These are phyloP conservation scores for Scenedesmus sp. DNA, from an alignment of 163 green algal species.

Conservation along the genomic window DNA sequence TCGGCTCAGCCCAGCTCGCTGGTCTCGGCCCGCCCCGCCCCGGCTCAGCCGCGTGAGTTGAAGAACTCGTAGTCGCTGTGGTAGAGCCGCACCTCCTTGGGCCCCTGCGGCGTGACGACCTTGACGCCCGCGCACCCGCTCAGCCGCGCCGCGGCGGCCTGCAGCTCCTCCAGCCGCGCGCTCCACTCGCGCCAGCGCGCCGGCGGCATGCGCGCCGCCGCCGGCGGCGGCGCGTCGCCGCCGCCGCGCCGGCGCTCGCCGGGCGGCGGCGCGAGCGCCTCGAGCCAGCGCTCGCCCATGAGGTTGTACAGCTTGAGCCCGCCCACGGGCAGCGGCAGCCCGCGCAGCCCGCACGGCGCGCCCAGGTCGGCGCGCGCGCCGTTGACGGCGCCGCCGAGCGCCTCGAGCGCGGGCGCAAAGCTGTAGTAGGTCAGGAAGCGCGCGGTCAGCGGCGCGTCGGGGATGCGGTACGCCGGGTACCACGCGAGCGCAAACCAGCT, in stretches of 20 bases:
- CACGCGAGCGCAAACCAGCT: constrained; percentile 78
- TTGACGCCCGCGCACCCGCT: constrained; percentile 52
- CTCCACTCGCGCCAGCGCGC: constrained; percentile 36
- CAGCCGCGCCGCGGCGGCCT: constrained; percentile 56
- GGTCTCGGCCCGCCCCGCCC: too few relatives aligned
- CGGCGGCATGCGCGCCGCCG: constrained; percentile 1
- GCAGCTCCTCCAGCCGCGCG: constrained; percentile 55
- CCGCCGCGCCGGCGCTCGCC: neutral
- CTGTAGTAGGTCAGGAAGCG: constrained; percentile 92
- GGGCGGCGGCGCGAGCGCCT: constrained; percentile 46
- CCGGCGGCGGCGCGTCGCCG: neutral
- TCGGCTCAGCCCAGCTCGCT: too few relatives aligned
- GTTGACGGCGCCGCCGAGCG: constrained; percentile 14
- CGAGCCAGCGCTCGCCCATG: constrained; percentile 68
- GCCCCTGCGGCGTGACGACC: constrained; percentile 53
- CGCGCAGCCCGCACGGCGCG: constrained; percentile 5
- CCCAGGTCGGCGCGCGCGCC: neutral
- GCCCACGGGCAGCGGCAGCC: constrained; percentile 55
- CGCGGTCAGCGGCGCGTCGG: constrained; percentile 83
- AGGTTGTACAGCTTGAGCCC: constrained; percentile 79
- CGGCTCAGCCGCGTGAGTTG: constrained; percentile 32
- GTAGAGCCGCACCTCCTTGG: constrained; percentile 51
- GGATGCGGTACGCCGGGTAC: constrained; percentile 93
- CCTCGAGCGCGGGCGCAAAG: constrained; percentile 55
- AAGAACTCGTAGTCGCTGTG: constrained; percentile 74